Base-by-base conservation (phyloP, 768 basidiomycete genomes). In the Suillus sp. region DNA sequence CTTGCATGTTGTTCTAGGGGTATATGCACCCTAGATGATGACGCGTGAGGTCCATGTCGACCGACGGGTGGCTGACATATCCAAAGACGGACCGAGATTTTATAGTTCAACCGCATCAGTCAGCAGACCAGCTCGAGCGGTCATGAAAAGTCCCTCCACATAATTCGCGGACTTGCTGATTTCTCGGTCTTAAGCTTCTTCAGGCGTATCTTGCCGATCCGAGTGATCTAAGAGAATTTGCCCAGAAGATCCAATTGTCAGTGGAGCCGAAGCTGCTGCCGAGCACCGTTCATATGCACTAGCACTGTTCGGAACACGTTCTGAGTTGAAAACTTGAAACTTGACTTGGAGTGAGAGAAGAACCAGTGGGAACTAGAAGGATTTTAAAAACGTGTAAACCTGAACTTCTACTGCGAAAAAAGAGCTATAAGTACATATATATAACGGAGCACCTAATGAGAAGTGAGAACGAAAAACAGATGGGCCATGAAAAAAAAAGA, bases 391-490 rank as follows among this genome's bases (percentile, higher is more conserved):
- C 25, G 25, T 50, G 16, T 48, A 48, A 48, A 48, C 14, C 16
- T 25, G 14, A 25, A 25, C 7, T 51, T 51, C 50, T 51, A 51
- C 18, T 16, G 27, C 50, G 30, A 30, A 30, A 27, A 30, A 16
- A 51, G 22, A 34, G 60, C 32, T 68, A 74, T 67, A 70, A 76
- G 67, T 74, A 75, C 75, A 74, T 32, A 66, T 69, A 62, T 57
- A 62, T 43, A 62, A 62, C 58, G 40, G 40, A 34, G n/a, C 1
- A 35, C n/a, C 14, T 27, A n/a, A 22, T 22, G 47, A 47, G 11
- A 43, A 43, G 43, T 43, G 43, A 43, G 45, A 22, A 47, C 11
- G 45, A 47, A 22, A 47, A 47, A 22, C 5, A 47, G 4, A 51
- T 20, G 14, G 25, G 14, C 10, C 51, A 38, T 30, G 48, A 59